Evolutionary conservation across 2,329 filamentous ascomycete species (phyloP), one percentile per base, ranked within the genome.

Genomic region (Onygena corvina): DNA sequence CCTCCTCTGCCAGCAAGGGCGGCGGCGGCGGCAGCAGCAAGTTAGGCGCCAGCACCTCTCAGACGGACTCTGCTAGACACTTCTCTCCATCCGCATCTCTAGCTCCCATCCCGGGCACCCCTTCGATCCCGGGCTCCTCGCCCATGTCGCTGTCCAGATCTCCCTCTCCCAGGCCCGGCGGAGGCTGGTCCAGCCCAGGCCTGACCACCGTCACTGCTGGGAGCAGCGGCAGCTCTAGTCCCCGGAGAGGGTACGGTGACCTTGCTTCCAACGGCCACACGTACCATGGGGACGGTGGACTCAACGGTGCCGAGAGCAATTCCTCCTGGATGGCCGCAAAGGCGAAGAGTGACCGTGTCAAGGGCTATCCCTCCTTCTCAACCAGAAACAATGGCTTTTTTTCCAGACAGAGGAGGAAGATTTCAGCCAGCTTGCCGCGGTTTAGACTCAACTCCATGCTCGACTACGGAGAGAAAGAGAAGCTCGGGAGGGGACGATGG

Each of bases 301-400:
- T 54, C 18, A 20, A 49, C 7, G 33, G 60, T 16, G 57, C 58
- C 4, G 57, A 59, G 2, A 54, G 55, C 16, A 55, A 71, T 33
- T 80, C 85, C 46, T 83, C 84, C 18, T 95, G 88, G 88, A 85
- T 88, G 51, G 83, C 84, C 6, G 81, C 86, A 48, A 86, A 86
- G 67, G 80, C 83, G 57, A 84, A 83, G 62, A 87, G 80, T 61
- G 77, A 81, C 49, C 80, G 82, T 51, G 76, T 85, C 52, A 79
- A 81, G 62, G 79, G 83, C 51, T 87, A 88, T 62, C 81, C 86
- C 6, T 84, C 83, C 33, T 92, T 87, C 67, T 81, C 81, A 54
- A 88, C 83, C 7, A 80, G 84, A 59, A 87, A 87, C 61, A 81
- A 86, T 60, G 86, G 88, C 50, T 94, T 94, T 74, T 90, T 95